Base-by-base conservation (phyloP, 176 grass and related monocot genomes). In the Elymus sibiricus region DNA sequence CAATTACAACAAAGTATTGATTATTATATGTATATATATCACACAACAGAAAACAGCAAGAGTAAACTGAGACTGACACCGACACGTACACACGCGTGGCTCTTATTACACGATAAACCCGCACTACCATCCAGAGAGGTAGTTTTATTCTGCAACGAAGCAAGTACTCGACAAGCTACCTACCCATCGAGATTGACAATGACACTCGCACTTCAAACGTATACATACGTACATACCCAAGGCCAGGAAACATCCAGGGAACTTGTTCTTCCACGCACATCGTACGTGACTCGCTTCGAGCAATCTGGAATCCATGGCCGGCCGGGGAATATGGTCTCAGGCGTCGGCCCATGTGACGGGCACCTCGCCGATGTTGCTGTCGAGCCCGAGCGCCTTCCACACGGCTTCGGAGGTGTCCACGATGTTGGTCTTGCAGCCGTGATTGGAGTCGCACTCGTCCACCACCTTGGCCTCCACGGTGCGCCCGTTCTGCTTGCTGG, bases 381-480 rank as follows among this genome's bases (percentile, higher is more conserved):
- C 55, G 55, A 58, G 55, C 17, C 55, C 55, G 19, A 58, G 55
- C 19, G 55, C 89, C 27, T 61, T 79, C 90, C 90, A 92, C 35
- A 92, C 90, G 68, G 78, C 83, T 0, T 44, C 51, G 22, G 87
- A 89, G 38, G 83, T 39, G 80, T 86, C 90, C 22, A 92, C 87
- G 49, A 86, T 55, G 66, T 86, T 80, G 79, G 46, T 2, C 26
- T 40, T 27, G 80, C 80, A 88, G 5, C 86, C 80, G 6, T 31
- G 73, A 0, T 17, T 24, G 25, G 73, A 70, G 73, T 78, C 80
- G 51, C 86, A 83, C 80, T 88, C 86, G 72, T 88, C 86, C 13
- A 88, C 86, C 35, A 88, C 86, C 24, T 9, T 42, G 24, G 80
- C 86, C 27, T 37, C 9, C 63, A 88, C 73, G 80, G 73, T 22